Evolutionary conservation across 345 rosid species (phyloP).

Genomic region (Eucalyptus cloeziana): DNA sequence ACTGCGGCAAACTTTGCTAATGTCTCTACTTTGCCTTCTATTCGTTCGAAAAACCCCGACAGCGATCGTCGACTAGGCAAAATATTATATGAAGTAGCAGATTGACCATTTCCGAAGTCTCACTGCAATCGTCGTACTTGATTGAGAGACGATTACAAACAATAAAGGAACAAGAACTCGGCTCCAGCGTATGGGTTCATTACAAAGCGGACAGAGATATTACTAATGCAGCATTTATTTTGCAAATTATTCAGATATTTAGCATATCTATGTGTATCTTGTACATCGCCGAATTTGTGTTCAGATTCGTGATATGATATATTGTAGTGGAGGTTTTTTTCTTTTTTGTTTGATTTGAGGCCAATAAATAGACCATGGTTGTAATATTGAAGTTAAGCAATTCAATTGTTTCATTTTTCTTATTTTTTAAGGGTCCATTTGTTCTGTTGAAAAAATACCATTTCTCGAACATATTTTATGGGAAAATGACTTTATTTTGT

Average conservation of each 20-base stretch:
- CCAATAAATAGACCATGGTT: neutral
- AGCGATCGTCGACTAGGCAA: neutral
- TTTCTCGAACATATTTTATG: too few species aligned
- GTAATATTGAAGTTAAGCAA: neutral
- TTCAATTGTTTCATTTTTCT: neutral
- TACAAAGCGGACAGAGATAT: neutral
- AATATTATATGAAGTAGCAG: neutral
- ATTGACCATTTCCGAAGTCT: neutral
- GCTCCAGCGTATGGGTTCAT: neutral
- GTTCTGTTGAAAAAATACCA: rapidly evolving
- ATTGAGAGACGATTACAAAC: neutral
- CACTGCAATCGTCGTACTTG: neutral
- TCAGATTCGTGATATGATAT: neutral
- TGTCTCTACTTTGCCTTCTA: neutral
- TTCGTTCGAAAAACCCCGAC: neutral
- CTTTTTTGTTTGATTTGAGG: neutral
- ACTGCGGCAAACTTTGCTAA: constrained; percentile 17
- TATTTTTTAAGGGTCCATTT: neutral
- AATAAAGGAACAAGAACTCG: neutral
- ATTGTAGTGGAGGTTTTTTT: neutral
- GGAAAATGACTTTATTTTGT: too few species aligned
- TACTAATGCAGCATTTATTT: neutral
- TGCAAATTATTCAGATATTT: neutral
- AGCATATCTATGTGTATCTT: neutral
- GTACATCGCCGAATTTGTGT: neutral